These are phyloP conservation scores for Mitragyna speciosa DNA, from an alignment of 257 asterid species.

Conservation along the genomic window DNA sequence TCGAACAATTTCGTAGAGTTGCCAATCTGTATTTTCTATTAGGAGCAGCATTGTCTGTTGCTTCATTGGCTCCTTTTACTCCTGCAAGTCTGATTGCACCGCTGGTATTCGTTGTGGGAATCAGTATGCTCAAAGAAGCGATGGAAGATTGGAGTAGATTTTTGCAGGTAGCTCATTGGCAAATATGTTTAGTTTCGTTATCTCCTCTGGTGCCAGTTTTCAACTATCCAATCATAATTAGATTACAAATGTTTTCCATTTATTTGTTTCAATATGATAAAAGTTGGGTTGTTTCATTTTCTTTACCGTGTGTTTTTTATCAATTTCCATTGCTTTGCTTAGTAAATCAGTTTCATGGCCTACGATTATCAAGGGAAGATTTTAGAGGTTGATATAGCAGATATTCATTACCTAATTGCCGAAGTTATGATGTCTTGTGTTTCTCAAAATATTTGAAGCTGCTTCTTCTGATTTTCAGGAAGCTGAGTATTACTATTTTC, in stretches of 20 bases:
- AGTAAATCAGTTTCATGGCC: not conserved
- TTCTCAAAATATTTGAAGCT: not conserved
- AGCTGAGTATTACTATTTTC: not conserved
- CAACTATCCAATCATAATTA: not conserved
- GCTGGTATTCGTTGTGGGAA: constrained; percentile 58
- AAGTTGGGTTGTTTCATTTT: not conserved
- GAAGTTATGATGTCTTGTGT: not conserved
- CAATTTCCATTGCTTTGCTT: not conserved
- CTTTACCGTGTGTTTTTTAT: not conserved
- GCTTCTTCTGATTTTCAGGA: not conserved
- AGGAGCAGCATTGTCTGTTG: constrained; percentile 49
- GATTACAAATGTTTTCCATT: not conserved
- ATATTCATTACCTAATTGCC: not conserved
- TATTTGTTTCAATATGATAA: not conserved
- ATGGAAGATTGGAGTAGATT: constrained; percentile 70
- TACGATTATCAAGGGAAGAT: not conserved
- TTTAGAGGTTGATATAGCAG: no score
- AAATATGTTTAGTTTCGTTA: not conserved
- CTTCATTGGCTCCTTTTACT: constrained; percentile 38
- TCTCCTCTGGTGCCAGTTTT: not conserved
- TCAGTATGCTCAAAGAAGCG: constrained; percentile 67
- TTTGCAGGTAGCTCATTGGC: constrained; percentile 38
- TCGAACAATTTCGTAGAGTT: constrained; percentile 66
- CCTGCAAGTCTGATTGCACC: constrained; percentile 45
- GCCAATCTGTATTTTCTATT: constrained; percentile 63